Conservation (phyloP, 179 eudicot species). For the Spinacia oleracea region DNA sequence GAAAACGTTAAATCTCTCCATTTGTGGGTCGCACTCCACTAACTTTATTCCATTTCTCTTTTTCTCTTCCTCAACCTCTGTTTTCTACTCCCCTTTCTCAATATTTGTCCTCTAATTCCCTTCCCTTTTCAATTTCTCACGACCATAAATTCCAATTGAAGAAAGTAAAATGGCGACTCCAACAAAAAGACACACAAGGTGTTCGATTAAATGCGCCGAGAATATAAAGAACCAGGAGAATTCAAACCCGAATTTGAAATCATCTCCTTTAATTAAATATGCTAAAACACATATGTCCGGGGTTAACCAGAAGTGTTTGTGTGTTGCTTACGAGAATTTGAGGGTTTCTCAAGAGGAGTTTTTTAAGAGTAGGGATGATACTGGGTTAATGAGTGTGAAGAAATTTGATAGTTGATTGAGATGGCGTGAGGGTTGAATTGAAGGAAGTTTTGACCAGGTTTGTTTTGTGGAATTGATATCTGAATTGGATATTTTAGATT, state of each 20-base stretch:
- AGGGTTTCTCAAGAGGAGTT: conserved; percentile 79
- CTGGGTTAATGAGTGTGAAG: neutral
- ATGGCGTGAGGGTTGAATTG: neutral
- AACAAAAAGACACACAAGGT: conserved; percentile 36
- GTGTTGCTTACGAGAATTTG: conserved; percentile 69
- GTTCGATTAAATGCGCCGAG: conserved; percentile 39
- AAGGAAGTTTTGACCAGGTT: neutral
- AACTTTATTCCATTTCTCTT: too few relatives aligned
- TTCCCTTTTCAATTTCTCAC: too few relatives aligned
- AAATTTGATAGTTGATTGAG: conserved; percentile 4
- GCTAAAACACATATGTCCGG: conserved; percentile 47
- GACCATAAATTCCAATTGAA: too few relatives aligned
- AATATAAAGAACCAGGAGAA: conserved; percentile 44
- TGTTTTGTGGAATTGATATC: neutral
- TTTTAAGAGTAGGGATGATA: conserved; percentile 37
- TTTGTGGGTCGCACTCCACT: too few relatives aligned
- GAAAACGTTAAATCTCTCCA: too few relatives aligned
- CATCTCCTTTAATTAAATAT: conserved; percentile 37
- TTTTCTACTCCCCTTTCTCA: too few relatives aligned
- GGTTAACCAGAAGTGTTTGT: conserved; percentile 49
- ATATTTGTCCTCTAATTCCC: too few relatives aligned
- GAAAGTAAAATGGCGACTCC: conserved; percentile 52
- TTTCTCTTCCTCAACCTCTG: too few relatives aligned
- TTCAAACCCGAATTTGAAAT: conserved; percentile 51
- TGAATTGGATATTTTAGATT: neutral